Conservation (phyloP, 345 rosid species). For the Heritiera littoralis region DNA sequence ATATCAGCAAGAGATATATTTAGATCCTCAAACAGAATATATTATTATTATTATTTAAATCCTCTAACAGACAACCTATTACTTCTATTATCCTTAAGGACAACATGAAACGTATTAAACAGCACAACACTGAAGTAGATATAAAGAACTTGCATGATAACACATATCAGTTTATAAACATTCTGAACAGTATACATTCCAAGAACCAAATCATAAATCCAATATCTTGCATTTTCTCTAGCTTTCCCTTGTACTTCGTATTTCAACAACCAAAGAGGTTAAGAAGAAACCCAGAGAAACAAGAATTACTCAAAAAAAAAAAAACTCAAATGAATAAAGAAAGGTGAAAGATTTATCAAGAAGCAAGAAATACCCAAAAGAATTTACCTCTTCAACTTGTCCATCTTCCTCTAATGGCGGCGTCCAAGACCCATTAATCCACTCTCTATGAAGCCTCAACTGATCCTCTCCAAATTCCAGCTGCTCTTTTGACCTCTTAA, state of each 20-base stretch:
- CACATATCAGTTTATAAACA: too few species aligned
- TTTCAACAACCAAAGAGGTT: not conserved
- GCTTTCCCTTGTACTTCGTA: not conserved
- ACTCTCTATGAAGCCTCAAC: constrained; percentile 70
- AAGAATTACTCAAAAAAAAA: not conserved
- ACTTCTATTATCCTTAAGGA: not conserved
- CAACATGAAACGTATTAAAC: not conserved
- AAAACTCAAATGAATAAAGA: not conserved
- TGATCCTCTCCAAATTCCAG: constrained; percentile 44
- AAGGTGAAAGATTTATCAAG: not conserved
- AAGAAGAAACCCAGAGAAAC: not conserved
- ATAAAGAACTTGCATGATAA: too few species aligned
- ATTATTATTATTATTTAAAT: too few species aligned
- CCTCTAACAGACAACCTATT: not conserved
- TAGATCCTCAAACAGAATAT: not conserved
- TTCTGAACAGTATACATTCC: not conserved
- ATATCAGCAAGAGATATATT: not conserved
- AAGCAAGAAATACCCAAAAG: constrained; percentile 10
- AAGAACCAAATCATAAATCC: not conserved
- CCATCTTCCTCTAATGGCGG: constrained; percentile 49
- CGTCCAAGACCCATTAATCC: constrained; percentile 64
- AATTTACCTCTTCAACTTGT: constrained; percentile 22
- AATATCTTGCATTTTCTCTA: not conserved
- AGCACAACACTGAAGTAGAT: too few species aligned
- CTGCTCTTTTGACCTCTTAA: constrained; percentile 58